Evolutionary conservation across 2,329 filamentous ascomycete species (phyloP).

Genomic region (Trichoderma citrinoviride): DNA sequence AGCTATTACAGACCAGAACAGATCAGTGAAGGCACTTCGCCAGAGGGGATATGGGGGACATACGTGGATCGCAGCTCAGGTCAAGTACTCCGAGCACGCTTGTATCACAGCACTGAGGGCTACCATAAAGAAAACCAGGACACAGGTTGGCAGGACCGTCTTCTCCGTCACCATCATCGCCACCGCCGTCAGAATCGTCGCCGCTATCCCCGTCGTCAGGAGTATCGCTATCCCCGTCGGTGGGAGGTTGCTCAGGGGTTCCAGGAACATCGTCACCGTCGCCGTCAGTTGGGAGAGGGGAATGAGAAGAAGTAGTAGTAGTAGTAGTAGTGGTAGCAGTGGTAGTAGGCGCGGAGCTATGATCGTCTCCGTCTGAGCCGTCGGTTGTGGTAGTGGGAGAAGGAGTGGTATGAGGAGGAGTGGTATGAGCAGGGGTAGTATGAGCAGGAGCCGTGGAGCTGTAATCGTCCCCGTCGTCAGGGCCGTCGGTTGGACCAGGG

Average conservation of each 20-base stretch:
- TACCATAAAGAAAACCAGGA: background rate
- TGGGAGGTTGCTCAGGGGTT: background rate
- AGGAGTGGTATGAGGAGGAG: too few species aligned
- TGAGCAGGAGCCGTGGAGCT: too few species aligned
- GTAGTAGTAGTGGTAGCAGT: too few species aligned
- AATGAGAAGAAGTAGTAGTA: too few species aligned
- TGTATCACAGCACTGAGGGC: slow-evolving; percentile 9
- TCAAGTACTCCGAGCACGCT: slow-evolving; percentile 3
- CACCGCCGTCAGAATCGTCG: background rate
- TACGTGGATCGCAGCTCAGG: slow-evolving; percentile 17
- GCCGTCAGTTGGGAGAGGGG: background rate
- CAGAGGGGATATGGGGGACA: background rate
- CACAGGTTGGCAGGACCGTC: background rate
- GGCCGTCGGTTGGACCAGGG: too few species aligned
- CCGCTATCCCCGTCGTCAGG: background rate
- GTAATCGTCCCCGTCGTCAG: too few species aligned
- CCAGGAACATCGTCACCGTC: background rate
- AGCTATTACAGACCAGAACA: background rate
- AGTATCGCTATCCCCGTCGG: background rate
- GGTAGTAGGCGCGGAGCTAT: too few species aligned
- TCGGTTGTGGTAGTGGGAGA: too few species aligned
- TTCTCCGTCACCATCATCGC: background rate
- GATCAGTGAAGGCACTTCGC: background rate
- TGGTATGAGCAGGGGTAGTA: too few species aligned
- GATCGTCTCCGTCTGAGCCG: too few species aligned